Percentiles rank a stretch among this genome's conserved stretches.
Evolutionary conservation across 176 grass and related monocot genomes (phyloP).

Genomic region (Raddia distichophylla): DNA sequence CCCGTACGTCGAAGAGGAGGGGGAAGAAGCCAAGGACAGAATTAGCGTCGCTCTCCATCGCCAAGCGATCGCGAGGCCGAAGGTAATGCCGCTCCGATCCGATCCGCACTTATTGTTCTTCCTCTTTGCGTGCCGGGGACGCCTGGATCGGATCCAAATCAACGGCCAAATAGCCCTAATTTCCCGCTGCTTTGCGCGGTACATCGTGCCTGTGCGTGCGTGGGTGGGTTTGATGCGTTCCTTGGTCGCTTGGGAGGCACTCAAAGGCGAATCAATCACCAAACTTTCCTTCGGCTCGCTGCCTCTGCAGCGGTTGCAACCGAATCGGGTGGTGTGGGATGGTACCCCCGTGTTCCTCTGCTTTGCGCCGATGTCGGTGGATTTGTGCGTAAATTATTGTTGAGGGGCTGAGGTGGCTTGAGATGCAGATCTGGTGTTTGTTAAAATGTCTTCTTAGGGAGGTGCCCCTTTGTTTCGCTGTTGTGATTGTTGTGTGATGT

Average conservation of each 20-base stretch:
- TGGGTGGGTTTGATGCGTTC: conserved; percentile 28
- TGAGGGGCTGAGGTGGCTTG: background rate
- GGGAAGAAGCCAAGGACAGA: background rate
- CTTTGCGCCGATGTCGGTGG: conserved; percentile 42
- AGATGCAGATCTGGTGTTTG: conserved; percentile 53
- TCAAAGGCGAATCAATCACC: conserved; percentile 35
- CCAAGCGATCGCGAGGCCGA: conserved; percentile 23
- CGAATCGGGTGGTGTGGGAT: conserved; percentile 35
- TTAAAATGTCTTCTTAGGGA: conserved; percentile 37
- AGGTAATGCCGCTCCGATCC: conserved; percentile 35
- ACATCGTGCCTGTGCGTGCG: background rate
- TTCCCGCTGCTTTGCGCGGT: conserved; percentile 11
- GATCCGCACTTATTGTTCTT: conserved; percentile 29
- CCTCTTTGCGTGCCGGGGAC: conserved; percentile 33
- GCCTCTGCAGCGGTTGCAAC: conserved; percentile 38
- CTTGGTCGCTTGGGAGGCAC: conserved; percentile 45
- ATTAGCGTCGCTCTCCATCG: conserved; percentile 20
- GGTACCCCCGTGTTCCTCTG: background rate
- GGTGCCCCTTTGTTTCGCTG: background rate
- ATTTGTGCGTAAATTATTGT: conserved; percentile 26
- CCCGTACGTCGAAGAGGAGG: background rate
- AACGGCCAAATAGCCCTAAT: background rate
- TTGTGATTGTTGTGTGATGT: background rate
- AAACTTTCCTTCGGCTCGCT: conserved; percentile 25
- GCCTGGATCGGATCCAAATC: background rate